Evolutionary conservation across 2,329 filamentous ascomycete species (phyloP), one percentile per base, ranked within the genome.

Genomic region (Fusarium stilboides): DNA sequence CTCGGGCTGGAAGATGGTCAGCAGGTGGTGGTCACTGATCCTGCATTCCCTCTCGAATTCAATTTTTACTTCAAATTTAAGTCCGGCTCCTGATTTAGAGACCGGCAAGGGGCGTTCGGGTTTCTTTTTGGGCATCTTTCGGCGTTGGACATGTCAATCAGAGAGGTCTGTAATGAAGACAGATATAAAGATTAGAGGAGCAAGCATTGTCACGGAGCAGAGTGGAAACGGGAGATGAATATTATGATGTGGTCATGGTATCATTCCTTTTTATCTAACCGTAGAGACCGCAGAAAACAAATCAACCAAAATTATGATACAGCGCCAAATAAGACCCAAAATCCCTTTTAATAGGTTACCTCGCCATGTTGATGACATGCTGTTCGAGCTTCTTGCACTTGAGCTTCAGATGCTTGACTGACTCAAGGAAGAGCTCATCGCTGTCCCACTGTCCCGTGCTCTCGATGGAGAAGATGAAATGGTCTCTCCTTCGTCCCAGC

Each of bases 391-490:
- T 86, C 77, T 89, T 83, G 72, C 93, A 96, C 85, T 98, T 98
- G 74, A 88, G 85, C 84, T 94, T 97, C 67, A 99, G 82, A 72
- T 94, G 85, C 82, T 91, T 92, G 51, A 99, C 87, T 28, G 93
- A 90, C 82, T 98, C 94, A 58, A 99, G 81, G 84, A 99, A 98
- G 69, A 99, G 85, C 80, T 94, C 91, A 75, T 98, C 95, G 77
- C 94, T 97, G 62, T 96, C 91, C 85, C 94, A 97, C 82, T 99
- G 96, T 8, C 96, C 97, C 1, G 94, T 91, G 84, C 94, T 98
- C 85, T 99, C 96, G 36, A 99, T 87, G 56, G 90, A 92, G 85
- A 96, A 99, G 80, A 99, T 98, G 80, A 99, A 99, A 83, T 99
- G 97, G 79, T 99, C 96, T 70, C 94, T 87, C 74, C 94, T 85